These are phyloP conservation scores for Syzygium syzygioides DNA, from an alignment of 441 rosid species.

Conservation along the genomic window DNA sequence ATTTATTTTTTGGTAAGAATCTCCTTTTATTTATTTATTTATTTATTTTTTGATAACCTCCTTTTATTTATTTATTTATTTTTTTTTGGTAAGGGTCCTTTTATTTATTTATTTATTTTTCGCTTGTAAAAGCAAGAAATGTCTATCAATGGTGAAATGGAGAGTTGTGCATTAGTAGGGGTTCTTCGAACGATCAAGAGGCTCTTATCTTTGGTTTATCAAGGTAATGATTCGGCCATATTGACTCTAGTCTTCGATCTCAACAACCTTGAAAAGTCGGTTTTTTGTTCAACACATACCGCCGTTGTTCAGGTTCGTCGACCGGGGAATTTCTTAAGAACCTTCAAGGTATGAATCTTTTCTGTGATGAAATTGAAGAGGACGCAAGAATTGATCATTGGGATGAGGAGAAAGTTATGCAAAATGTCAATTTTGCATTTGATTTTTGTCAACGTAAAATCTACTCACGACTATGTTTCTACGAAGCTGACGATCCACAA, in stretches of 20 bases:
- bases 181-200: not conserved
- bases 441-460: not conserved
- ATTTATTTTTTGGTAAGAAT: too few species aligned
- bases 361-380: not conserved
- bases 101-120: too few species aligned
- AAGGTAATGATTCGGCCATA: not conserved
- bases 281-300: not conserved
- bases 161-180: not conserved
- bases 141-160: not conserved
- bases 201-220: not conserved
- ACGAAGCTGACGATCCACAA: not conserved
- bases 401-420: not conserved
- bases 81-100: too few species aligned
- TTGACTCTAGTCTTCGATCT: not conserved
- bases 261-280: not conserved
- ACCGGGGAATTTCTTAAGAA: not conserved
- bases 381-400: not conserved
- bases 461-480: not conserved
- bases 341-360: not conserved
- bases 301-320: not conserved
- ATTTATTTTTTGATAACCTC: too few species aligned
- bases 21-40: too few species aligned
- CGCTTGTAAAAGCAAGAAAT: too few species aligned
- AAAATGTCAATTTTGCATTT: not conserved
- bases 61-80: too few species aligned